Evolutionary conservation across 345 rosid genomes (phyloP).

Genomic region (Sonneratia caseolaris): DNA sequence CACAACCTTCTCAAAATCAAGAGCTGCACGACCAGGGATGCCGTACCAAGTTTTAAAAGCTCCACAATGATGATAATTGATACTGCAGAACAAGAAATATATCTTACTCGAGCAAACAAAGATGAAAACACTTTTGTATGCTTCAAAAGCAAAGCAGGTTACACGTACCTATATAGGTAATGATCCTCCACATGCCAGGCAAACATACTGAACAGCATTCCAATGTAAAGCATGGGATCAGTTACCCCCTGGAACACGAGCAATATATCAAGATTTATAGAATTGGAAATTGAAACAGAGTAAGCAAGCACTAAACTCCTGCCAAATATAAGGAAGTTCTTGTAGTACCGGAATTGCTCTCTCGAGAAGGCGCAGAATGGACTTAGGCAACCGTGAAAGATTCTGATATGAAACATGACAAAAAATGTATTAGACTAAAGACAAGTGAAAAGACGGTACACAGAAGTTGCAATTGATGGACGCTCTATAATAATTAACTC

Average conservation of each 20-base stretch:
- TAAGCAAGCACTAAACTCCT: background rate
- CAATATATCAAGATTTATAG: background rate
- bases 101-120: conserved; percentile 1
- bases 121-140: background rate
- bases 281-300: background rate
- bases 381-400: conserved; percentile 76
- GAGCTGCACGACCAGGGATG: conserved; percentile 89
- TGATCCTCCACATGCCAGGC: conserved; percentile 99
- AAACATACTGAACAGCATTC: conserved; percentile 98
- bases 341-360: conserved; percentile 71
- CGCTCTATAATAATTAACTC: background rate
- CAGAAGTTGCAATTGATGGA: background rate
- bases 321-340: background rate
- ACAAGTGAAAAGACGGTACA: background rate
- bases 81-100: conserved; percentile 37
- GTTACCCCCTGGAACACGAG: conserved; percentile 82
- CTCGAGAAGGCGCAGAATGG: conserved; percentile 78
- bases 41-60: conserved; percentile 99
- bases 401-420: conserved; percentile 37
- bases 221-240: conserved; percentile 99
- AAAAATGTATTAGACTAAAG: background rate
- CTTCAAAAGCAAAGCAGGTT: background rate
- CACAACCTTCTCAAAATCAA: conserved; percentile 84
- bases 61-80: conserved; percentile 97
- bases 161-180: conserved; percentile 77